phyloP scores from a whole-genome alignment of 169 alveolate species.

The Plasmodium gonderi region DNA sequence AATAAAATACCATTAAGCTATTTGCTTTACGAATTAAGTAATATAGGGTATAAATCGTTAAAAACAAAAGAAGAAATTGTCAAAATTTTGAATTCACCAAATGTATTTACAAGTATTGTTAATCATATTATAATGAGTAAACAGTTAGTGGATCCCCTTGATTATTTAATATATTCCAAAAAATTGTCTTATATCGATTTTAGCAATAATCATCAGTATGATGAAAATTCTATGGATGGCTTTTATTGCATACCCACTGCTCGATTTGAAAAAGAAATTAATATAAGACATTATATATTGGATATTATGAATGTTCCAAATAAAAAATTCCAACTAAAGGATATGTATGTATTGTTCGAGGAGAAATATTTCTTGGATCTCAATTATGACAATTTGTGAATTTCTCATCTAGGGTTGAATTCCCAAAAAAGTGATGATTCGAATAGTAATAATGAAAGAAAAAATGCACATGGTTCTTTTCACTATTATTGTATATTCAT shows the following conservation, averaged over 20 bases:
- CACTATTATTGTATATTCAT: too few relatives aligned
- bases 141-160: slow-evolving; percentile 13
- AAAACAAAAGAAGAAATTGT: slow-evolving; percentile 50
- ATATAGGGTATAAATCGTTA: not conserved
- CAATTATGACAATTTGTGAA: slow-evolving; percentile 19
- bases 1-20: slow-evolving; percentile 66
- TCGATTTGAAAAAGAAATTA: slow-evolving; percentile 39
- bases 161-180: slow-evolving; percentile 25
- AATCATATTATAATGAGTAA: not conserved
- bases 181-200: slow-evolving; percentile 53
- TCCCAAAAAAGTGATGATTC: too few relatives aligned
- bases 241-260: slow-evolving; percentile 39
- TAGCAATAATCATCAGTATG: slow-evolving; percentile 32
- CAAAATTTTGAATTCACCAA: slow-evolving; percentile 22
- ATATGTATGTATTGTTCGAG: slow-evolving; percentile 31
- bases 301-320: slow-evolving; percentile 17
- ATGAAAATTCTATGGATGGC: slow-evolving; percentile 38
- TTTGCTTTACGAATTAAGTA: slow-evolving; percentile 17
- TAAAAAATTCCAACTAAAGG: slow-evolving; percentile 19
- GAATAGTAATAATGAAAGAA: too few relatives aligned
- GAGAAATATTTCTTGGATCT: slow-evolving; percentile 30
- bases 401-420: too few relatives aligned
- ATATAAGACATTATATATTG: slow-evolving; percentile 5
- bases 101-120: slow-evolving; percentile 8
- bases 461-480: too few relatives aligned